Conservation (phyloP, 176 grass and related monocot species). For the Ensete glaucum region DNA sequence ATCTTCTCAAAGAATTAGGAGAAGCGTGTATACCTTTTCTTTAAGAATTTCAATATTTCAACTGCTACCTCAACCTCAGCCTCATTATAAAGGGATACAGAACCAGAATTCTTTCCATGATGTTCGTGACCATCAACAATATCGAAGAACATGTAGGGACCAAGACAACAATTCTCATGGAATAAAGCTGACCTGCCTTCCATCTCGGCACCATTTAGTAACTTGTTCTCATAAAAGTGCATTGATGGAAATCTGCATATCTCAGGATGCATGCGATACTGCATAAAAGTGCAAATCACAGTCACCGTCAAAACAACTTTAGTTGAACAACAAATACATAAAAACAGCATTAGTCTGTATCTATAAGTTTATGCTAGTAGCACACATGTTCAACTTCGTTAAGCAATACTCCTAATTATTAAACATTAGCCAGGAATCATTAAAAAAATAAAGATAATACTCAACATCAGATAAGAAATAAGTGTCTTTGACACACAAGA, state of each 20-base stretch:
- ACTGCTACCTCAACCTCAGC: constrained; percentile 64
- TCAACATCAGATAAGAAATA: background rate
- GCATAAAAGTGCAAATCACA: constrained; percentile 26
- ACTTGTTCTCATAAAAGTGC: constrained; percentile 93
- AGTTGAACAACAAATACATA: background rate
- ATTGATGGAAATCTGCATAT: constrained; percentile 89
- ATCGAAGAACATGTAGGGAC: constrained; percentile 98
- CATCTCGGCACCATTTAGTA: constrained; percentile 66
- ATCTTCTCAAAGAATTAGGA: constrained; percentile 5
- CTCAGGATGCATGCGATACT: constrained; percentile 98
- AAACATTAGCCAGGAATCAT: background rate
- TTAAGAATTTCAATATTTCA: constrained; percentile 67
- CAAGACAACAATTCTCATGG: constrained; percentile 56
- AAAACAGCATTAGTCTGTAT: background rate
- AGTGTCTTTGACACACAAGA: background rate
- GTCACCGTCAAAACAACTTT: constrained; percentile 2
- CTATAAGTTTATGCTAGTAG: background rate
- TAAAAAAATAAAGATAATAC: background rate
- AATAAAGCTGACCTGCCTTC: constrained; percentile 59
- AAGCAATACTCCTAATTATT: background rate
- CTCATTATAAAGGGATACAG: constrained; percentile 78
- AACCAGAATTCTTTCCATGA: constrained; percentile 50
- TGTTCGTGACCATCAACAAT: constrained; percentile 67
- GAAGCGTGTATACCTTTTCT: constrained; percentile 42
- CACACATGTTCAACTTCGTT: background rate